Evolutionary conservation across 768 basidiomycete species (phyloP).

Genomic region (Boletus rubroflammeus): DNA sequence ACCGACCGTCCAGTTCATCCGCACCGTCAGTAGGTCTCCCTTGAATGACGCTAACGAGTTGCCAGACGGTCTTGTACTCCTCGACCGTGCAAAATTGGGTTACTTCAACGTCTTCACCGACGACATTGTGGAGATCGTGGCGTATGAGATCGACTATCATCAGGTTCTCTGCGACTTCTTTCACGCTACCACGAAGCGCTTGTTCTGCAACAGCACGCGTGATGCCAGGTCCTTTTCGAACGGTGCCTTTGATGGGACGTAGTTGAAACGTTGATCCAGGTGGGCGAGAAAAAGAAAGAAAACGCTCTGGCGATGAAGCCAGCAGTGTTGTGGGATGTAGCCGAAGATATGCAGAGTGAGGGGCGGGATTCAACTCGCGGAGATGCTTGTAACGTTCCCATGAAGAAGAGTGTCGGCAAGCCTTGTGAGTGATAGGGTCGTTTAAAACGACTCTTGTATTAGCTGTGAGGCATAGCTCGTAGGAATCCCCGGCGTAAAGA

Average conservation of each 20-base stretch:
- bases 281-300: conserved; percentile 74
- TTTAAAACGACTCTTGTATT: conserved; percentile 56
- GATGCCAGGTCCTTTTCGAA: conserved; percentile 64
- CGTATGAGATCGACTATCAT: conserved; percentile 98
- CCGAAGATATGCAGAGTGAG: conserved; percentile 79
- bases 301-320: conserved; percentile 89
- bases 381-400: conserved; percentile 76
- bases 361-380: conserved; percentile 79
- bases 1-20: conserved; percentile 35
- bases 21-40: conserved; percentile 47
- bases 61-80: conserved; percentile 93
- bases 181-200: conserved; percentile 59
- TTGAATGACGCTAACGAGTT: conserved; percentile 91
- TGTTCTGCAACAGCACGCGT: conserved; percentile 65
- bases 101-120: conserved; percentile 79
- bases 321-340: conserved; percentile 74
- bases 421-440: conserved; percentile 20
- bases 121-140: conserved; percentile 82
- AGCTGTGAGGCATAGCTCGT: conserved; percentile 89
- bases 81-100: conserved; percentile 85
- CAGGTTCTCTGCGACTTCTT: conserved; percentile 94
- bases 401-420: conserved; percentile 34
- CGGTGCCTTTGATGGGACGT: conserved; percentile 93
- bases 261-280: conserved; percentile 70
- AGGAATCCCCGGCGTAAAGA: conserved; percentile 82